Conservation (phyloP, 805 yeast species). For the Wickerhamiella azyma region DNA sequence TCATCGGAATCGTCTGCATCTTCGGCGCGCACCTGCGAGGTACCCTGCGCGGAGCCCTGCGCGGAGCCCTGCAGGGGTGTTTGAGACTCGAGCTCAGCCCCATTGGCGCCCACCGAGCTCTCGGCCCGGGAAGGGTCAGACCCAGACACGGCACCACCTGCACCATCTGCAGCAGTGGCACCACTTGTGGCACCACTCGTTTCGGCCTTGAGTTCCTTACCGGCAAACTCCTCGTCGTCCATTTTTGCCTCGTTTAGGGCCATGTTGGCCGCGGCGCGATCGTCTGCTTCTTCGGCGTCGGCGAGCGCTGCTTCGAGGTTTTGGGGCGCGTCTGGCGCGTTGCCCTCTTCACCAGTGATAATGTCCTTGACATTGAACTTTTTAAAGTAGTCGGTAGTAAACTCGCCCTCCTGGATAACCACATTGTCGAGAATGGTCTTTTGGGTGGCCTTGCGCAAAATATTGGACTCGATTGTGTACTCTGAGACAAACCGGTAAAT, state of each 20-base stretch:
- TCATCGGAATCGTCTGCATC: slow-evolving; percentile 14
- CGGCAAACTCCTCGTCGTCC: slow-evolving; percentile 70
- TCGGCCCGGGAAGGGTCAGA: too few species aligned
- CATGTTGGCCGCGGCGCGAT: slow-evolving; percentile 62
- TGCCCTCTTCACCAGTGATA: slow-evolving; percentile 24
- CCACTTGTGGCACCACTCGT: too few species aligned
- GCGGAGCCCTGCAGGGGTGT: slow-evolving; percentile 14
- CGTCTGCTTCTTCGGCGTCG: slow-evolving; percentile 85
- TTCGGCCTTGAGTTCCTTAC: slow-evolving; percentile 2
- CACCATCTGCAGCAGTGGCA: too few species aligned
- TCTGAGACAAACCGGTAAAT: slow-evolving; percentile 93
- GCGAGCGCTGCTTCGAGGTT: slow-evolving; percentile 48
- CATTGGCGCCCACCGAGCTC: too few species aligned
- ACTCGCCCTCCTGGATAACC: slow-evolving; percentile 94
- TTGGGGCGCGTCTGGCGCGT: slow-evolving; percentile 2
- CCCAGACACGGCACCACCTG: too few species aligned
- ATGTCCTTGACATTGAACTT: slow-evolving; percentile 76
- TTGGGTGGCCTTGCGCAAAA: slow-evolving; percentile 85
- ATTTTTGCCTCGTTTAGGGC: slow-evolving; percentile 78
- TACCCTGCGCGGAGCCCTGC: slow-evolving; percentile 7
- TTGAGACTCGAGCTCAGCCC: not conserved
- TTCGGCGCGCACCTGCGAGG: slow-evolving; percentile 17
- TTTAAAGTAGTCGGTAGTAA: slow-evolving; percentile 91
- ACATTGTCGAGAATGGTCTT: slow-evolving; percentile 87
- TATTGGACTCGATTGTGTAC: slow-evolving; percentile 90